phyloP scores from a whole-genome alignment of 2,329 filamentous ascomycete species.

The Metarhizium humberi region DNA sequence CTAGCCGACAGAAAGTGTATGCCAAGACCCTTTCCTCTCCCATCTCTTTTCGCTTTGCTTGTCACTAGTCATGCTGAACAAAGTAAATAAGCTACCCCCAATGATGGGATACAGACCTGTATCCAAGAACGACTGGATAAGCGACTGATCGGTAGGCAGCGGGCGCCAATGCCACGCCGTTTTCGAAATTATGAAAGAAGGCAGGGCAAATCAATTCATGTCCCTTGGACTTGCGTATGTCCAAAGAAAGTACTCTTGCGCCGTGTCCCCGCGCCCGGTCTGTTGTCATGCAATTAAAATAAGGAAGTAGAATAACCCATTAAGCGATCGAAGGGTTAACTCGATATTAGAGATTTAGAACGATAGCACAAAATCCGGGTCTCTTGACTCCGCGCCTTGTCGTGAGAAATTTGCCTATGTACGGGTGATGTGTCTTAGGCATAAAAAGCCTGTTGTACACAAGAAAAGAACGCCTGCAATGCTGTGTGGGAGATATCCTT shows the following conservation, averaged over 20 bases:
- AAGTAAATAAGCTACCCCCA: background rate
- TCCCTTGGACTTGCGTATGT: background rate
- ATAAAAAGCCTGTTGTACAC: background rate
- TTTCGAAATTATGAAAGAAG: background rate
- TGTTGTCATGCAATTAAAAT: background rate
- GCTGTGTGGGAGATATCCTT: slow-evolving; percentile 1
- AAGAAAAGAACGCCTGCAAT: slow-evolving; percentile 5
- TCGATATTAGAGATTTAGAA: background rate
- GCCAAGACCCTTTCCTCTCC: background rate
- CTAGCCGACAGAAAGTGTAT: background rate
- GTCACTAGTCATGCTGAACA: background rate
- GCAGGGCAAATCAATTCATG: background rate
- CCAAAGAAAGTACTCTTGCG: slow-evolving; percentile 10
- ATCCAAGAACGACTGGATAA: background rate
- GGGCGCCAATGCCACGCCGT: background rate
- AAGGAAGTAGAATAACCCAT: background rate
- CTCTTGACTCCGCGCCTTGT: background rate
- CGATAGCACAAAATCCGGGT: background rate
- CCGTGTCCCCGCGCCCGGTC: slow-evolving; percentile 13
- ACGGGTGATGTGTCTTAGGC: background rate
- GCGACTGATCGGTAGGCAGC: background rate
- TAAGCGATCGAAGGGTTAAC: background rate
- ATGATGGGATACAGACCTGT: background rate
- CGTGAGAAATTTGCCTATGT: background rate
- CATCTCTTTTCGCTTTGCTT: background rate